Evolutionary conservation across 176 grass and related monocot genomes (phyloP).

Genomic region (Metroxylon sagu): DNA sequence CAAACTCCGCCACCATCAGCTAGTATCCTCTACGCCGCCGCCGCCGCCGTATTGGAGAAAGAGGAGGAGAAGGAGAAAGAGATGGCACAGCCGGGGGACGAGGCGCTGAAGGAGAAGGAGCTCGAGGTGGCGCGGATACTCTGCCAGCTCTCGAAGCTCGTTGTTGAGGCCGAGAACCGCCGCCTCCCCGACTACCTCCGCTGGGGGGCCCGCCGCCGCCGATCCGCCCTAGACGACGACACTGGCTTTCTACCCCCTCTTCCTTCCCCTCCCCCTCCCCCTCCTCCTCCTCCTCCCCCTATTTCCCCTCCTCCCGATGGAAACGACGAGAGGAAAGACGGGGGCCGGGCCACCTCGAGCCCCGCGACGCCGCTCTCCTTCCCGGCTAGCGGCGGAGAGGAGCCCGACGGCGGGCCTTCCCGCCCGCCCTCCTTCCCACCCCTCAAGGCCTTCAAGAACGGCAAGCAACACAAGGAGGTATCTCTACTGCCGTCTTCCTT

Average conservation of each 20-base stretch:
- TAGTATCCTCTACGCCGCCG: not conserved
- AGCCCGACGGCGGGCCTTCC: not conserved
- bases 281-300: not conserved
- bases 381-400: constrained; percentile 13
- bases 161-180: not conserved
- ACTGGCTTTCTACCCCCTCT: not conserved
- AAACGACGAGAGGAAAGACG: not conserved
- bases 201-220: constrained; percentile 11
- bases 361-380: constrained; percentile 16
- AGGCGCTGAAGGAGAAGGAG: constrained; percentile 2
- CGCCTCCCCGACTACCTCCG: not conserved
- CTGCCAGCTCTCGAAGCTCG: constrained; percentile 6
- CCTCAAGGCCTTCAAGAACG: not conserved
- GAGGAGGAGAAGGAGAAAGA: too few species aligned
- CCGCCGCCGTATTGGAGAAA: too few species aligned
- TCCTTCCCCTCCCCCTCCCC: not conserved
- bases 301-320: not conserved
- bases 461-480: not conserved
- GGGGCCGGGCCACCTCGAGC: not conserved
- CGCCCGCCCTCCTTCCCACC: too few species aligned
- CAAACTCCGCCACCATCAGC: too few species aligned
- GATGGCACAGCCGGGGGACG: not conserved
- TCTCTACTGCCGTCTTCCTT: not conserved
- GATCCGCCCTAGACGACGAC: constrained; percentile 1
- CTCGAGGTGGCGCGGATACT: constrained; percentile 18